phyloP scores from a whole-genome alignment of 2,329 filamentous ascomycete genomes.

The Gliomastix tumulicola region DNA sequence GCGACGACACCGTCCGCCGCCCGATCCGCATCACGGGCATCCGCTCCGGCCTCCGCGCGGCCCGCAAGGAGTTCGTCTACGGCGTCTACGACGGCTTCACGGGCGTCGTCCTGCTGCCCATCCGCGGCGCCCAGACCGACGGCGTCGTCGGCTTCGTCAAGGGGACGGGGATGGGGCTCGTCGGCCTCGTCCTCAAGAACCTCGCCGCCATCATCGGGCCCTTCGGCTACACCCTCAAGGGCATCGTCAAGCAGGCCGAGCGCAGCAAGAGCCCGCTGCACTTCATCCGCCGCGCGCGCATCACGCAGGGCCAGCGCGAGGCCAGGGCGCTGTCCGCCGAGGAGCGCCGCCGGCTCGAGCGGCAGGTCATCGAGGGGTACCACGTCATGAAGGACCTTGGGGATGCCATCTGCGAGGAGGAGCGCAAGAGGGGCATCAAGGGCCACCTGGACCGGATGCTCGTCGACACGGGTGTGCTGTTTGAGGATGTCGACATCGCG shows the following conservation, averaged over 20 bases:
- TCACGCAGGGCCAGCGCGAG: slow-evolving; percentile 49
- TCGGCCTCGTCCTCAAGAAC: slow-evolving; percentile 58
- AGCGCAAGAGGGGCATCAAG: slow-evolving; percentile 29
- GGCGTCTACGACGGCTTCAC: slow-evolving; percentile 61
- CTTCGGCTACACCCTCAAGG: slow-evolving; percentile 57
- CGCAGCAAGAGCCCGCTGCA: slow-evolving; percentile 44
- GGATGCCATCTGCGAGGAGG: slow-evolving; percentile 15
- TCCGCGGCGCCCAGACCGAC: slow-evolving; percentile 46
- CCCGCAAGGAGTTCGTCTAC: slow-evolving; percentile 53
- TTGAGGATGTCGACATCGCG: slow-evolving; percentile 42
- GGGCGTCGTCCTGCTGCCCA: slow-evolving; percentile 53
- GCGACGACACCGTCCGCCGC: slow-evolving; percentile 60
- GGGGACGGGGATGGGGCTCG: slow-evolving; percentile 56
- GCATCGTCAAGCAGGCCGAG: slow-evolving; percentile 51
- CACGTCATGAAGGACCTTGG: slow-evolving; percentile 22
- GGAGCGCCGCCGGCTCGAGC: slow-evolving; percentile 14
- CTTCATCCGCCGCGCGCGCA: slow-evolving; percentile 49
- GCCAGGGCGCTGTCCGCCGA: slow-evolving; percentile 23
- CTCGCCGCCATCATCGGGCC: slow-evolving; percentile 55
- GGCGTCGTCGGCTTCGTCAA: slow-evolving; percentile 39
- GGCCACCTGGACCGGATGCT: slow-evolving; percentile 21
- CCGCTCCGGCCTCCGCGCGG: slow-evolving; percentile 54
- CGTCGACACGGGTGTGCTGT: slow-evolving; percentile 22
- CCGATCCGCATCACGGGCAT: slow-evolving; percentile 59
- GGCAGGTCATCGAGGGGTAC: slow-evolving; percentile 21